A percentile compares a stretch with the other conserved stretches of the same genome.
These are phyloP conservation scores for Boletus insuetus DNA, from an alignment of 768 basidiomycete genomes.

Conservation along the genomic window DNA sequence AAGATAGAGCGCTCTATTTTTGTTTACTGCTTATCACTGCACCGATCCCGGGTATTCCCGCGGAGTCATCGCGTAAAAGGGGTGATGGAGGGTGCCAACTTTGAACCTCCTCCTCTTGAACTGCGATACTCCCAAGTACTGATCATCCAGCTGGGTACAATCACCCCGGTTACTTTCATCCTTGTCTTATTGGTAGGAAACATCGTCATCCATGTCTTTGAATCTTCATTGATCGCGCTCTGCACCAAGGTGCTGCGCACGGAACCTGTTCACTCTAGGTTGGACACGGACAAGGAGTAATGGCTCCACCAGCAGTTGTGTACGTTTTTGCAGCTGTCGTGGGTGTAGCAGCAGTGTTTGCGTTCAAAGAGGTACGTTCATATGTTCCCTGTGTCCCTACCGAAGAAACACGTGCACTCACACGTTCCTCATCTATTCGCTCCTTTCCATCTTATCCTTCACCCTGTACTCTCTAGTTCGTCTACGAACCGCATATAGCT, in stretches of 20 bases:
- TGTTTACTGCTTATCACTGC: no score
- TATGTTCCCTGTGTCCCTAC: neutral
- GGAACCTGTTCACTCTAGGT: conserved; percentile 3
- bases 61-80: no score
- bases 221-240: neutral
- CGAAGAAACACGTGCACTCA: conserved; percentile 19
- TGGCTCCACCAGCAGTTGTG: conserved; percentile 38
- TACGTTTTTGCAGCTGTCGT: conserved; percentile 52
- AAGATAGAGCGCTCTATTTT: no score
- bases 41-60: neutral
- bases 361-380: conserved; percentile 55
- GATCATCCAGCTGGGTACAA: neutral
- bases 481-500: conserved; percentile 69
- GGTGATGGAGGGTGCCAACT: neutral
- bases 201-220: neutral
- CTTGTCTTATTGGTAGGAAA: neutral
- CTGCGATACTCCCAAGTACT: neutral
- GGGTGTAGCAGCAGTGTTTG: conserved; percentile 47
- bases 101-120: neutral
- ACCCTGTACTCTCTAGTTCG: conserved; percentile 40
- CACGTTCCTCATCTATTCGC: conserved; percentile 9
- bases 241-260: conserved; percentile 13
- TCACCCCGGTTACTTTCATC: neutral
- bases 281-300: conserved; percentile 4
- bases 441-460: neutral